These are phyloP conservation scores for maize (Zea mays) DNA, from an alignment of 176 grass and related monocot species.

Conservation along the genomic window Zm-B73-REFERENCE-NAM-5.0 NC_050096.1:245250501-245251000, in stretches of 20 bases:
- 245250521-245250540: conserved; percentile 59
- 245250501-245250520: too few relatives aligned
- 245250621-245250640: not conserved
- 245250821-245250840: conserved; percentile 42
- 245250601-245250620: not conserved
- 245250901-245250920: conserved; percentile 63
- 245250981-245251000: not conserved
- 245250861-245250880: too few relatives aligned
- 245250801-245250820: conserved; percentile 87
- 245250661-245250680: conserved; percentile 48
- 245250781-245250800: conserved; percentile 88
- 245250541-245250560: conserved; percentile 84
- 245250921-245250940: conserved; percentile 90
- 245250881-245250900: too few relatives aligned
- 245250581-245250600: conserved; percentile 11
- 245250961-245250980: conserved; percentile 33
- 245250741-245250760: conserved; percentile 96
- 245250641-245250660: not conserved
- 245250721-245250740: conserved; percentile 97
- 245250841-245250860: too few relatives aligned
- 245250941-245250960: conserved; percentile 45
- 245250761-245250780: conserved; percentile 87
- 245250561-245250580: conserved; percentile 92
- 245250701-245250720: conserved; percentile 91
- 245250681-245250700: conserved; percentile 99